A percentile compares a stretch with the other conserved stretches of the same genome.
These are phyloP conservation scores for Colletotrichum lindemuthianum DNA, from an alignment of 2,329 filamentous ascomycete species.

Conservation along the genomic window DNA sequence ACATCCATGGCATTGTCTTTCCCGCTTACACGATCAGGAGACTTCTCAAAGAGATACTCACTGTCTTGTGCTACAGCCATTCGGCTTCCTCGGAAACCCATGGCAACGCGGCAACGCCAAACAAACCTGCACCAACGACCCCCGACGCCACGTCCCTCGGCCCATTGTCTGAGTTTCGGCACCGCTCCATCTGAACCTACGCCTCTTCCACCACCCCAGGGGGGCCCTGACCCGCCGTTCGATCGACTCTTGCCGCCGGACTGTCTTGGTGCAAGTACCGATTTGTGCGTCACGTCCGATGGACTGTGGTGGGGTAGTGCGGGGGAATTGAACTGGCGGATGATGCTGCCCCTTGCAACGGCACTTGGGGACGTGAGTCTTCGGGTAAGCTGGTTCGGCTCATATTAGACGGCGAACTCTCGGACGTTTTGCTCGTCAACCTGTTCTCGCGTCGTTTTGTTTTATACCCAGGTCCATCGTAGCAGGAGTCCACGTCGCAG, in stretches of 20 bases:
- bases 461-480: too few species aligned
- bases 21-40: background rate
- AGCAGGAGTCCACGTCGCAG: background rate
- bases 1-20: background rate
- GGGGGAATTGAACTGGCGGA: conserved; percentile 27
- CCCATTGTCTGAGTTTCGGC: conserved; percentile 30
- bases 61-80: too few species aligned
- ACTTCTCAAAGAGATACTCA: too few species aligned
- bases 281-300: conserved; percentile 27
- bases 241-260: conserved; percentile 7
- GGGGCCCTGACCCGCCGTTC: background rate
- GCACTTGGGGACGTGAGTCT: conserved; percentile 1
- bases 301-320: conserved; percentile 35
- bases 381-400: background rate
- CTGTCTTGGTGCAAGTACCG: conserved; percentile 30
- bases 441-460: too few species aligned
- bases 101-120: background rate
- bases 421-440: accelerated
- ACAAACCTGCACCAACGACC: background rate
- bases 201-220: background rate
- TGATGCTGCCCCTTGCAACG: conserved; percentile 8
- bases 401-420: conserved; percentile 10
- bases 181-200: conserved; percentile 19
- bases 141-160: conserved; percentile 18
- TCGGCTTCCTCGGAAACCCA: conserved; percentile 1